phyloP scores from a whole-genome alignment of 345 rosid species.

The Garcia nutans region DNA sequence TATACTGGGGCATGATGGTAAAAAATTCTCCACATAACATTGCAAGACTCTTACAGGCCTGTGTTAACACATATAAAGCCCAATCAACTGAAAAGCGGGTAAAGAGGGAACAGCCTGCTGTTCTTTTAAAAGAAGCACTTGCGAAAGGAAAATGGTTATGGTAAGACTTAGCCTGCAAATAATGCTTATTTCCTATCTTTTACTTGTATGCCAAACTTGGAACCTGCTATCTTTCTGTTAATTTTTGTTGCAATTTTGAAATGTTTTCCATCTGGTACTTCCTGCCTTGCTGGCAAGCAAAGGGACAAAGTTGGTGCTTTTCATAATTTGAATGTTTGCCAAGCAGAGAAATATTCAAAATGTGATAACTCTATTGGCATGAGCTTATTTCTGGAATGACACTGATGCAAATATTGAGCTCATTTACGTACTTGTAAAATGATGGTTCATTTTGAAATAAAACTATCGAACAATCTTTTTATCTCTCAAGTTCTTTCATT shows the following conservation, averaged over 20 bases:
- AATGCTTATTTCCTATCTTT: neutral
- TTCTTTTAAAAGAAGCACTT: slow-evolving; percentile 68
- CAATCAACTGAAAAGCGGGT: slow-evolving; percentile 56
- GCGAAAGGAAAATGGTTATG: slow-evolving; percentile 85
- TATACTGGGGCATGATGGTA: neutral
- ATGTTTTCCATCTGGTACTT: neutral
- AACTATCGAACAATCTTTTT: neutral
- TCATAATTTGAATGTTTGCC: neutral
- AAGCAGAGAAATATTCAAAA: neutral
- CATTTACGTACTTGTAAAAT: neutral
- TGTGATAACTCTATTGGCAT: neutral
- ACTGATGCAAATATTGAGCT: neutral
- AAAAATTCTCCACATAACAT: neutral
- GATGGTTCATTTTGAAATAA: neutral
- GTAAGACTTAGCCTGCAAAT: slow-evolving; percentile 39
- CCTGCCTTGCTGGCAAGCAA: neutral
- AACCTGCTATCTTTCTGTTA: neutral
- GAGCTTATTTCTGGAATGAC: neutral
- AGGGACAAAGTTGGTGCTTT: neutral
- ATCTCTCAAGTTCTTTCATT: neutral
- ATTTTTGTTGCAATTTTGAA: neutral
- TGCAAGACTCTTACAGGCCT: slow-evolving; percentile 43
- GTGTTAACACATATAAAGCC: slow-evolving; percentile 45
- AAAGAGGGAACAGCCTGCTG: slow-evolving; percentile 59
- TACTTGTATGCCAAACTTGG: neutral